Conservation (phyloP, 306 rosid genomes). For the Begonia peltatifolia region DNA sequence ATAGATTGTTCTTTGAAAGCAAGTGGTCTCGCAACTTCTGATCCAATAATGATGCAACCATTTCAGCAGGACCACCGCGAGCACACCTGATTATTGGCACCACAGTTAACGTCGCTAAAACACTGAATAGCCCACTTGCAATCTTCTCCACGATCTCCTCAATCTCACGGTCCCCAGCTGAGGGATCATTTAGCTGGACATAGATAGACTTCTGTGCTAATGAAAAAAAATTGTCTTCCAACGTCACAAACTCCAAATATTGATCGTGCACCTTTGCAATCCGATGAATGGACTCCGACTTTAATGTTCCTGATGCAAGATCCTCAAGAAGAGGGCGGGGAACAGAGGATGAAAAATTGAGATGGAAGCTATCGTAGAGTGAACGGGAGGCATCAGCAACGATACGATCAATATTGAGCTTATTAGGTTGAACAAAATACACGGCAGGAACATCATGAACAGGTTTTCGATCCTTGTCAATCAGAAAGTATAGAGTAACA, state of each 20-base stretch:
- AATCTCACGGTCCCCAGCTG: slow-evolving; percentile 85
- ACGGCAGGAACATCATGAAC: slow-evolving; percentile 90
- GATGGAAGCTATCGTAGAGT: slow-evolving; percentile 57
- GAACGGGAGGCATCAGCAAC: slow-evolving; percentile 57
- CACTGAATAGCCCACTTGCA: slow-evolving; percentile 66
- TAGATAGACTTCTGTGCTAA: slow-evolving; percentile 59
- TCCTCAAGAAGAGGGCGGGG: slow-evolving; percentile 90
- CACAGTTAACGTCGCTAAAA: slow-evolving; percentile 73
- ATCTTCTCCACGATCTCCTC: slow-evolving; percentile 78
- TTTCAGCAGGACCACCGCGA: slow-evolving; percentile 86
- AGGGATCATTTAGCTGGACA: slow-evolving; percentile 79
- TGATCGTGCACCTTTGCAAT: slow-evolving; percentile 90
- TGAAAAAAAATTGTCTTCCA: slow-evolving; percentile 77
- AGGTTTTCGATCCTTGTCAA: slow-evolving; percentile 85
- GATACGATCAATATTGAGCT: slow-evolving; percentile 51
- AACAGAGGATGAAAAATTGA: slow-evolving; percentile 71
- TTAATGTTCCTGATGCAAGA: slow-evolving; percentile 68
- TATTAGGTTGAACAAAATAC: slow-evolving; percentile 71
- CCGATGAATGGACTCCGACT: slow-evolving; percentile 52
- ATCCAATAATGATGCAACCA: slow-evolving; percentile 89
- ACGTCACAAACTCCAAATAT: slow-evolving; percentile 77
- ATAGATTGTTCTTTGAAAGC: slow-evolving; percentile 74
- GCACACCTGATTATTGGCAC: slow-evolving; percentile 81
- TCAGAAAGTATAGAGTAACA: slow-evolving; percentile 73
- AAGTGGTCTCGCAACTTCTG: slow-evolving; percentile 85